Evolutionary conservation across 2,329 filamentous ascomycete genomes (phyloP), one percentile per base, ranked within the genome.

Genomic region (Ophiocordyceps camponoti-rufipedis): DNA sequence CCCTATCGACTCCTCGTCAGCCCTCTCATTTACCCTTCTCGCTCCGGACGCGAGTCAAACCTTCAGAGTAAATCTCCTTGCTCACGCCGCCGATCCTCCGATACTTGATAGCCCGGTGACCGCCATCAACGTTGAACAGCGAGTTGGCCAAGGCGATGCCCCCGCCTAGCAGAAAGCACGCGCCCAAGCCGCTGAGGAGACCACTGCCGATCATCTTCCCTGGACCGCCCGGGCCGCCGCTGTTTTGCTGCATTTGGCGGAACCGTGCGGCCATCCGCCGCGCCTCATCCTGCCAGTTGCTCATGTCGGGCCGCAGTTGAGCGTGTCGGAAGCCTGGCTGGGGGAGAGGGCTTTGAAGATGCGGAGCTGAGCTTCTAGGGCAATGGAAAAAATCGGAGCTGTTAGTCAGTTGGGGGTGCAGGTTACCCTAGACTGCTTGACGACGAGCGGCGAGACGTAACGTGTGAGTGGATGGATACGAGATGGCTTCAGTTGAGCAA

Each of bases 71-170:
- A 63, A 98, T 98, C 59, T 96, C 86, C 69, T 88, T 88, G 72
- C 85, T 82, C 46, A 98, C 89, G 71, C 91, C 91, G 58, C 78
- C 85, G 65, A 94, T 58, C 62, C 88, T 82, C 56, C 82, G 87
- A 70, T 98, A 98, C 67, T 98, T 98, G 75, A 98, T 98, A 53
- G 91, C 91, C 61, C 91, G 82, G 66, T 96, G 91, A 69, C 91
- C 91, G 80, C 91, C 91, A 60, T 98, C 91, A 56, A 98, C 91
- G 68, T 82, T 82, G 70, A 82, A 82, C 5, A 82, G 69, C 41
- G 77, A 72, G 60, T 78, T 74, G 55, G 73, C 69, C 51, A 74
- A 55, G 31, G 75, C 54, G 16, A 62, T 53, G 18, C 68, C 54
- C 41, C 62, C 67, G 29, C 61, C 57, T 43, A 72, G 45, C 32